phyloP scores from a whole-genome alignment of 31 red algal genomes.

The Pterothamnion heteromorphum region DNA sequence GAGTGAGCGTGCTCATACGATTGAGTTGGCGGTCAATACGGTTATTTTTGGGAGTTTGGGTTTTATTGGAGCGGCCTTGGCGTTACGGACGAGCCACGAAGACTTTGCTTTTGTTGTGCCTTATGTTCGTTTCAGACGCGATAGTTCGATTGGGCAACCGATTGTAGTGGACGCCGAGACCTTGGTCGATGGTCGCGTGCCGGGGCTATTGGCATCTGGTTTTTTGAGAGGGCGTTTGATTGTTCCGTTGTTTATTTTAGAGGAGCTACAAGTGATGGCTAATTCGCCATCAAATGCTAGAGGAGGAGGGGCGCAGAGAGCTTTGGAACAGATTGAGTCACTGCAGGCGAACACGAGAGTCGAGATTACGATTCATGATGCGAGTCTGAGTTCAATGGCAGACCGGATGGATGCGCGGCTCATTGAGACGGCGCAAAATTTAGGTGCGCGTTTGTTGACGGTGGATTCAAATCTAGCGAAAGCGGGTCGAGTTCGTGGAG shows the following conservation, averaged over 20 bases:
- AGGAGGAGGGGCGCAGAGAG: background rate
- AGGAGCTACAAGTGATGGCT: background rate
- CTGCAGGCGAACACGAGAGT: background rate
- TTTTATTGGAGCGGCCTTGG: background rate
- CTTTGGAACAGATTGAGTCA: background rate
- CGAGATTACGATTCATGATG: background rate
- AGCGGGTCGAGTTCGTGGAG: background rate
- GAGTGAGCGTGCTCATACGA: background rate
- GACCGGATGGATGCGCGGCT: background rate
- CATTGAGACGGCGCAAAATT: background rate
- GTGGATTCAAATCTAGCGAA: background rate
- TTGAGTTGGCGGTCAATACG: background rate
- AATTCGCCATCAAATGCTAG: background rate
- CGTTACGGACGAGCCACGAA: background rate
- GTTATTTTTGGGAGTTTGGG: background rate
- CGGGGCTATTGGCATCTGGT: background rate
- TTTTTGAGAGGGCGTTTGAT: background rate
- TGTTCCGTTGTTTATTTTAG: background rate
- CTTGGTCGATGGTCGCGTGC: background rate
- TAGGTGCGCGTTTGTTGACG: background rate
- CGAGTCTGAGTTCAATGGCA: background rate
- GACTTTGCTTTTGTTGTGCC: background rate
- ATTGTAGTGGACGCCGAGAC: background rate
- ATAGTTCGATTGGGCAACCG: background rate
- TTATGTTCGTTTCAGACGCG: background rate